phyloP scores from a whole-genome alignment of 2,329 filamentous ascomycete genomes.

The Scedosporium apiospermum region DNA sequence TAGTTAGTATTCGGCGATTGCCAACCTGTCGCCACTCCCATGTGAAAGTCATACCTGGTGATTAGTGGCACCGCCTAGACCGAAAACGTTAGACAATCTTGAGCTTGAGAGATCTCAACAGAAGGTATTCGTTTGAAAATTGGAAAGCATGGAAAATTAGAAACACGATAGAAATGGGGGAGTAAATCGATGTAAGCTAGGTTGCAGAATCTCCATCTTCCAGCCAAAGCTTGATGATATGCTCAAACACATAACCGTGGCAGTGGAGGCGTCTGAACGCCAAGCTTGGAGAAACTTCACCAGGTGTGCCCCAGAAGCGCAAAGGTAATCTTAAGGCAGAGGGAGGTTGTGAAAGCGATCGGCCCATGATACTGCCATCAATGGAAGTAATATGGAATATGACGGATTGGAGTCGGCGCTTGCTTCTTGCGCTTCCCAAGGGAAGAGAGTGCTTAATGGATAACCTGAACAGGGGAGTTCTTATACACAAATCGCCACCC shows the following conservation, averaged over 20 bases:
- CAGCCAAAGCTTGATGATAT: no score
- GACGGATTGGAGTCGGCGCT: no score
- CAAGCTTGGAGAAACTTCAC: no score
- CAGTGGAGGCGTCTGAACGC: no score
- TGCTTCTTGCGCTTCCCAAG: background rate
- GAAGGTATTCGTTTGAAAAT: background rate
- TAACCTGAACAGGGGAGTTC: background rate
- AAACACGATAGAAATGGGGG: background rate
- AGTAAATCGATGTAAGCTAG: background rate
- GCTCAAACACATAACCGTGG: no score
- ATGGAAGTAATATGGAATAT: no score
- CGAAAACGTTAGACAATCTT: constrained; percentile 14
- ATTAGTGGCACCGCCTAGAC: constrained; percentile 58
- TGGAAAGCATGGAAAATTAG: background rate
- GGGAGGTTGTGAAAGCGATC: no score
- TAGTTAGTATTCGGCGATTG: constrained; percentile 12
- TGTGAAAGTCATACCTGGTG: constrained; percentile 55
- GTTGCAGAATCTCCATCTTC: background rate
- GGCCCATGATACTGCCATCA: no score
- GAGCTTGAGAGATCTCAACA: constrained; percentile 4
- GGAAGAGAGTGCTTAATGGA: background rate
- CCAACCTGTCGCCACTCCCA: constrained; percentile 11
- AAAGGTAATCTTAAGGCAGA: no score
- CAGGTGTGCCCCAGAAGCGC: no score
- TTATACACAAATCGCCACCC: background rate